These are phyloP conservation scores for Phytophthora nicotianae DNA, from an alignment of 352 stramenopile genomes.

Conservation along the genomic window DNA sequence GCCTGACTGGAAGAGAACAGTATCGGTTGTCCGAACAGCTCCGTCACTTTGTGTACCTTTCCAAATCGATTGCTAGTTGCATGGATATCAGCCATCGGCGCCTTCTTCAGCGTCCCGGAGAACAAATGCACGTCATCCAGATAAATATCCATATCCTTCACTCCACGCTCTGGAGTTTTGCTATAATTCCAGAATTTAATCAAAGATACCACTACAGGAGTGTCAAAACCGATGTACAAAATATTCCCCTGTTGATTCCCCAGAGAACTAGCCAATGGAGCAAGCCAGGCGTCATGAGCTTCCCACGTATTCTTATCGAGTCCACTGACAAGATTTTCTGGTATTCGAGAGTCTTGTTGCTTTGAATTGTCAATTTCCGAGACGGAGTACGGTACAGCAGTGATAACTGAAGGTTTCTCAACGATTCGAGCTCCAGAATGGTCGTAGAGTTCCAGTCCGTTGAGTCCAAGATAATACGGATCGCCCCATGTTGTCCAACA, in stretches of 20 bases:
- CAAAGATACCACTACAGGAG: constrained; percentile 71
- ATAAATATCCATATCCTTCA: constrained; percentile 85
- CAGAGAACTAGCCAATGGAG: constrained; percentile 73
- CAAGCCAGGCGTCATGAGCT: constrained; percentile 72
- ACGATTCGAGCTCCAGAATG: constrained; percentile 47
- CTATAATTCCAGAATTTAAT: constrained; percentile 92
- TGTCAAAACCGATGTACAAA: constrained; percentile 77
- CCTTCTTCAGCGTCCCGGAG: constrained; percentile 64
- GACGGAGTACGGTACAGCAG: constrained; percentile 65
- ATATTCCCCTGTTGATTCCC: constrained; percentile 61
- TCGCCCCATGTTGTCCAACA: constrained; percentile 86
- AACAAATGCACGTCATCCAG: constrained; percentile 88
- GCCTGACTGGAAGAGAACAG: constrained; percentile 77
- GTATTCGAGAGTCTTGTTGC: constrained; percentile 50
- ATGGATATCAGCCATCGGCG: constrained; percentile 24
- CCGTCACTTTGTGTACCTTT: constrained; percentile 47
- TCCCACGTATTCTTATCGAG: constrained; percentile 82
- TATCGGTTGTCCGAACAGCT: constrained; percentile 84
- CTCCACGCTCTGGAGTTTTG: constrained; percentile 84
- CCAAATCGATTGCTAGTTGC: constrained; percentile 31
- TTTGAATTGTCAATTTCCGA: constrained; percentile 39
- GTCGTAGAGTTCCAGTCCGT: constrained; percentile 84
- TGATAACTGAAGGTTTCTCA: constrained; percentile 41
- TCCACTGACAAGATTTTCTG: constrained; percentile 68
- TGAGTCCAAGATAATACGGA: constrained; percentile 84